Evolutionary conservation across 2,329 filamentous ascomycete species (phyloP), one percentile per base, ranked within the genome.

Genomic region (Phaeoacremonium minimum): DNA sequence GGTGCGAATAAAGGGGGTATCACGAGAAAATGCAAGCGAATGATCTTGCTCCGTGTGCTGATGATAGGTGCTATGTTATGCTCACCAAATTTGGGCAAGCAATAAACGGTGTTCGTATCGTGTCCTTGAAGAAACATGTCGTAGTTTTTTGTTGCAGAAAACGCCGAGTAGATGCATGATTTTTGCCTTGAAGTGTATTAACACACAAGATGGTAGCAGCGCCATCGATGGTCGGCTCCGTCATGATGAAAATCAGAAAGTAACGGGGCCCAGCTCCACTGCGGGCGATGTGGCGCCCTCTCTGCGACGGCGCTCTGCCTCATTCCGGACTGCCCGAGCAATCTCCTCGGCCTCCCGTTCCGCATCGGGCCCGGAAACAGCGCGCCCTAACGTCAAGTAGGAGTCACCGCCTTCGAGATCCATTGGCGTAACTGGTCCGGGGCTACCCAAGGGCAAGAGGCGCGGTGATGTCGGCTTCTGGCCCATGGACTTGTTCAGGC

Each of bases 371-470:
- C 44, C 42, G 12, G 22, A 33, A 7, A 46, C 40, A 11, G 42
- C 40, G 13, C 36, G 42, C 7, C 46, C 43, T 8, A 46, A 36
- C 18, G 54, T 56, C 20, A 67, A 51, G 26, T 73, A 66, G 18
- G 18, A 32, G 28, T 56, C 55, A 8, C 55, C 56, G 15, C 65
- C 68, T 28, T 68, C 67, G 6, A 82, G 54, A 14, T 77, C 73
- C 66, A 81, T 77, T 2, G 77, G 77, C 2, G 77, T 81, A 12
- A 81, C 75, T 0, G 76, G 75, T 1, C 76, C 76, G 0, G 76
- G 75, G 40, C 75, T 79, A 4, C 75, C 73, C 9, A 77, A 49
- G 1, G 77, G 77, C 29, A 56, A 53, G 6, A 81, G 57, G 18
- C 67, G 57, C 2, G 73, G 73, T 3, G 71, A 72, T 12, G 51